Conservation (phyloP, 2,329 filamentous ascomycete species). For the Leptographium lundbergii region DNA sequence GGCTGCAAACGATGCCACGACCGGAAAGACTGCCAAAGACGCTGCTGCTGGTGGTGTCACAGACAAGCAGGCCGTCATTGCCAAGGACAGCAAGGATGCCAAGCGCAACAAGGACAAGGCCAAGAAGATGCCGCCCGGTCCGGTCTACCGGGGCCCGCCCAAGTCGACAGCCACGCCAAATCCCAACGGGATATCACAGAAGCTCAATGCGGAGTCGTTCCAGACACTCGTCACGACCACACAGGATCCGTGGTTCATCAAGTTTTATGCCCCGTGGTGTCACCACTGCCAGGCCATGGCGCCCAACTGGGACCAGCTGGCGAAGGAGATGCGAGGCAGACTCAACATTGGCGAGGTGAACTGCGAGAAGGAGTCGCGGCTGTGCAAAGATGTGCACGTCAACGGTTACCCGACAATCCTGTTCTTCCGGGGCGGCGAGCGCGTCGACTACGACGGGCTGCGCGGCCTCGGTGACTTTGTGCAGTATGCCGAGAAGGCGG, state of each 20-base stretch:
- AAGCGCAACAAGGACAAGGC: conserved; percentile 10
- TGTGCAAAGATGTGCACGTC: conserved; percentile 86
- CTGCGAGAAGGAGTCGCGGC: conserved; percentile 69
- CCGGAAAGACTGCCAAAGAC: neutral
- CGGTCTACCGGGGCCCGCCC: conserved; percentile 26
- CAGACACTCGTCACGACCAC: conserved; percentile 75
- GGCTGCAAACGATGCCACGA: neutral
- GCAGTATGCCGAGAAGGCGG: conserved; percentile 73
- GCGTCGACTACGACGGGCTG: conserved; percentile 84
- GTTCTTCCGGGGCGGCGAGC: conserved; percentile 85
- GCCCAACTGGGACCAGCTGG: conserved; percentile 79
- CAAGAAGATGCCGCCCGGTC: conserved; percentile 9
- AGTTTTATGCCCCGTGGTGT: conserved; percentile 98
- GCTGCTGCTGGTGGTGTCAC: neutral
- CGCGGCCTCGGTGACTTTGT: conserved; percentile 85
- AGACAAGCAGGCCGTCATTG: neutral
- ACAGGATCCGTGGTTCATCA: conserved; percentile 92
- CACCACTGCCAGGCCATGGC: conserved; percentile 88
- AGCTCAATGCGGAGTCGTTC: conserved; percentile 75
- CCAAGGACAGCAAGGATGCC: conserved; percentile 10
- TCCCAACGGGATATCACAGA: conserved; percentile 58
- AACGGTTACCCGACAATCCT: conserved; percentile 77
- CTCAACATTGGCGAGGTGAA: conserved; percentile 95
- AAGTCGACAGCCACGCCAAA: conserved; percentile 52
- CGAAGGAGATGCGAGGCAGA: conserved; percentile 77